These are phyloP conservation scores for Babesia caballi DNA, from an alignment of 169 alveolate genomes.

Conservation along the genomic window DNA sequence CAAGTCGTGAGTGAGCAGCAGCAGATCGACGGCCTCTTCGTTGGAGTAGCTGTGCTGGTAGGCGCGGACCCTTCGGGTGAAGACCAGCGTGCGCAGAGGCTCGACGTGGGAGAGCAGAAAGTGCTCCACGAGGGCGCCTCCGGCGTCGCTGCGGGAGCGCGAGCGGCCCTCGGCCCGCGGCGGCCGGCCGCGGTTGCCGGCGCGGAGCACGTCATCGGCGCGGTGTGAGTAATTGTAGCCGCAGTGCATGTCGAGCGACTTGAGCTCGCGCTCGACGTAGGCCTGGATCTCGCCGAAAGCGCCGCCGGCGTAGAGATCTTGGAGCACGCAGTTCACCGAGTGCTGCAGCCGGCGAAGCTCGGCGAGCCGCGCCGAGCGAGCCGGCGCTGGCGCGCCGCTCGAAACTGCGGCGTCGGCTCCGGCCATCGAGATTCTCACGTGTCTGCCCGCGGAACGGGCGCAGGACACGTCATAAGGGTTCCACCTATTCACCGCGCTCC, in stretches of 20 bases:
- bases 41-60: conserved; percentile 1
- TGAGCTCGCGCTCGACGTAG: neutral
- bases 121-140: neutral
- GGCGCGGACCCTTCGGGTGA: neutral
- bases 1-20: conserved; percentile 26
- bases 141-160: neutral
- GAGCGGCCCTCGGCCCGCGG: neutral
- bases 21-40: conserved; percentile 6
- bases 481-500: too few species aligned
- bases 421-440: too few species aligned
- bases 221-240: neutral
- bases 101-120: neutral
- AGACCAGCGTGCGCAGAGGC: neutral
- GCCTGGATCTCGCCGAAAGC: neutral
- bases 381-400: neutral
- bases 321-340: neutral
- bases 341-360: conserved; percentile 24
- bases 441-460: too few species aligned
- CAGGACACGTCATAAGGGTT: too few species aligned
- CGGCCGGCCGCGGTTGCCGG: neutral
- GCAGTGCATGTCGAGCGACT: neutral
- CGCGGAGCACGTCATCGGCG: neutral
- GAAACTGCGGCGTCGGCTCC: too few species aligned
- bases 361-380: neutral
- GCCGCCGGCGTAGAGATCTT: neutral